Conservation (phyloP, 2,329 filamentous ascomycete species). For the Fusarium fracticaudum region DNA sequence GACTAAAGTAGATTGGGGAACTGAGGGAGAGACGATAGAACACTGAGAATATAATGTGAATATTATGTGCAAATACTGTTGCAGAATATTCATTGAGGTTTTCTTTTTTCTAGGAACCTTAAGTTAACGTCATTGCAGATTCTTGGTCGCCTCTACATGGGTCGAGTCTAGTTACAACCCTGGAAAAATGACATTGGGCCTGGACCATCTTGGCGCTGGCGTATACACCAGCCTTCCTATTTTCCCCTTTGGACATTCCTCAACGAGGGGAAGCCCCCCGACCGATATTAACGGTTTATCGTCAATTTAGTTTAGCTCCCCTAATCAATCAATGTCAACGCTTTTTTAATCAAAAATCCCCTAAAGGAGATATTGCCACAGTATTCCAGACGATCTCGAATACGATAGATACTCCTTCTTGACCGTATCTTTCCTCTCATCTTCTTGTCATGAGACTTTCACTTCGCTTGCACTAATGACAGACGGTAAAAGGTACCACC, state of each 20-base stretch:
- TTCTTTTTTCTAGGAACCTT: not conserved
- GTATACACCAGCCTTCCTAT: constrained; percentile 23
- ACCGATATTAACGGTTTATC: constrained; percentile 16
- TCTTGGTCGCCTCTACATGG: not conserved
- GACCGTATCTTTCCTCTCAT: not conserved
- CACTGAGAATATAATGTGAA: not conserved
- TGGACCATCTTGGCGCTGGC: constrained; percentile 14
- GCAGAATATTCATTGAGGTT: not conserved
- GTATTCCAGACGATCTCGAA: constrained; percentile 7
- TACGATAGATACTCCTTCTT: constrained; percentile 2
- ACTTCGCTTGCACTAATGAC: constrained; percentile 11
- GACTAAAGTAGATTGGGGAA: not conserved
- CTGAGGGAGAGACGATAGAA: not conserved
- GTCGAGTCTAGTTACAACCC: not conserved
- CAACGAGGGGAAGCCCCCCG: constrained; percentile 14
- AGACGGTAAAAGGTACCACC: constrained; percentile 17
- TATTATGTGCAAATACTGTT: not conserved
- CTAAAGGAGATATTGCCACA: constrained; percentile 2
- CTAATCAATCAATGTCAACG: constrained; percentile 6
- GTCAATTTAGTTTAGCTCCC: constrained; percentile 18
- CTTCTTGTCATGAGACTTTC: constrained; percentile 16
- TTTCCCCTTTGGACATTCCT: constrained; percentile 23
- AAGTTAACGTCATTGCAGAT: constrained; percentile 16
- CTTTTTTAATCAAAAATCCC: not conserved
- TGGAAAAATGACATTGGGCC: not conserved